Evolutionary conservation across 768 basidiomycete genomes (phyloP), one percentile per base, ranked within the genome.

Genomic region (Russula brevipes): DNA sequence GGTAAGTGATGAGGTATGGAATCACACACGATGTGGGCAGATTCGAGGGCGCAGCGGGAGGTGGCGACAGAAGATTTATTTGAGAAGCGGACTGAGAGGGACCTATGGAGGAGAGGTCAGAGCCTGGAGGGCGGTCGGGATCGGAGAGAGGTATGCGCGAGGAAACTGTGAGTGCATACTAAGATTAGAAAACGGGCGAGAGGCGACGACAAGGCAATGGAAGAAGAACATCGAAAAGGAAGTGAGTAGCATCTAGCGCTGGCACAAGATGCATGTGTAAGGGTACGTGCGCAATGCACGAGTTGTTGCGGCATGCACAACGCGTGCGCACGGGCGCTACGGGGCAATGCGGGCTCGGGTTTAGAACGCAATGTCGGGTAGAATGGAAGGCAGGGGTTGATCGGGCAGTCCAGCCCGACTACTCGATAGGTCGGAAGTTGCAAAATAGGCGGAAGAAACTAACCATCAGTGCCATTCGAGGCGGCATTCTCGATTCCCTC

Each of bases 71-170:
- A 53, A 70, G 60, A 50, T 74, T 74, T 54, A 80, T 77, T 73
- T 90, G 86, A 17, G 88, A 89, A 2, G 86, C 86, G 2, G 87
- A 88, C 65, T 89, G 88, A 6, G 88, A 89, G n/a, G 87, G 88
- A 0, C 84, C 81, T 65, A 89, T 75, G 1, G 87, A 88, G n/a
- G 83, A 84, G 14, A 81, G 71, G 71, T 85, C 83, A 58, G 85
- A 84, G 4, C 76, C 74, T 59, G 66, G 33, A 11, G 45, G 63
- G 51, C 63, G 62, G 38, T 66, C 61, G 52, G 41, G 33, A 49
- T 66, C 58, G 42, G 54, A 45, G n/a, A 19, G 51, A 53, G 5
- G 61, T 45, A 63, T 63, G 51, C 30, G 55, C 46, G 61, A 42
- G 54, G 44, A 64, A 41, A 53, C 57, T 66, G 61, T 64, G 52